These are phyloP conservation scores for Fragaria ananassa DNA, from an alignment of 306 rosid genomes.

Conservation along the genomic window DNA sequence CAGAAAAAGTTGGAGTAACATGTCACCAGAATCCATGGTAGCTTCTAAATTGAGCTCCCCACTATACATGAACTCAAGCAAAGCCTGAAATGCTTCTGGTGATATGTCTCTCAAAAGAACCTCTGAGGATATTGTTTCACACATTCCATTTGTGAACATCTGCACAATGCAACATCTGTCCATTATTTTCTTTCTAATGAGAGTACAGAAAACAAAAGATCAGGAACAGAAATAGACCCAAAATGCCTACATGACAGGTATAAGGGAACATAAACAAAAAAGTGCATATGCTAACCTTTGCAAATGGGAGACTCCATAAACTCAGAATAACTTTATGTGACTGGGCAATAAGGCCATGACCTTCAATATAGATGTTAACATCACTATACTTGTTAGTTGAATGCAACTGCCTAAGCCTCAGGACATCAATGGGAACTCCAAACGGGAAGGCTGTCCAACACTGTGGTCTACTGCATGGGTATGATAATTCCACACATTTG, in stretches of 20 bases:
- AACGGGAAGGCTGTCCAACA: slow-evolving; percentile 57
- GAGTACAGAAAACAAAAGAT: neutral
- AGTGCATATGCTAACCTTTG: slow-evolving; percentile 55
- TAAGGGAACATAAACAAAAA: neutral
- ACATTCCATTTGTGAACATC: slow-evolving; percentile 99
- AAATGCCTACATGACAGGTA: neutral
- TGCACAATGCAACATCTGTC: slow-evolving; percentile 31
- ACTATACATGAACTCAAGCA: slow-evolving; percentile 77
- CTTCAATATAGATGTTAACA: slow-evolving; percentile 56
- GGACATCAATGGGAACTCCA: slow-evolving; percentile 53
- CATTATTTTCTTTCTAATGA: neutral
- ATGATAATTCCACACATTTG: slow-evolving; percentile 58
- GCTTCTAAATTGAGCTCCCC: slow-evolving; percentile 57
- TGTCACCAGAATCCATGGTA: slow-evolving; percentile 52
- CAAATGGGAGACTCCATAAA: slow-evolving; percentile 86
- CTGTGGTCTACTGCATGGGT: slow-evolving; percentile 55
- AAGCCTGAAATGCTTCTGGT: slow-evolving; percentile 71
- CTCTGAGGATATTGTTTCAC: slow-evolving; percentile 78
- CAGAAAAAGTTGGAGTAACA: slow-evolving; percentile 70
- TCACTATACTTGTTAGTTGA: slow-evolving; percentile 67
- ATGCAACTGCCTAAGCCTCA: slow-evolving; percentile 55
- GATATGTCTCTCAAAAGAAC: slow-evolving; percentile 67
- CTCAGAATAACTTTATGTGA: slow-evolving; percentile 82
- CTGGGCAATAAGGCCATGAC: slow-evolving; percentile 55
- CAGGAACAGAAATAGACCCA: neutral